Evolutionary conservation across 1,139 yeast genomes (phyloP).

Genomic region (Eremothecium coryli): DNA sequence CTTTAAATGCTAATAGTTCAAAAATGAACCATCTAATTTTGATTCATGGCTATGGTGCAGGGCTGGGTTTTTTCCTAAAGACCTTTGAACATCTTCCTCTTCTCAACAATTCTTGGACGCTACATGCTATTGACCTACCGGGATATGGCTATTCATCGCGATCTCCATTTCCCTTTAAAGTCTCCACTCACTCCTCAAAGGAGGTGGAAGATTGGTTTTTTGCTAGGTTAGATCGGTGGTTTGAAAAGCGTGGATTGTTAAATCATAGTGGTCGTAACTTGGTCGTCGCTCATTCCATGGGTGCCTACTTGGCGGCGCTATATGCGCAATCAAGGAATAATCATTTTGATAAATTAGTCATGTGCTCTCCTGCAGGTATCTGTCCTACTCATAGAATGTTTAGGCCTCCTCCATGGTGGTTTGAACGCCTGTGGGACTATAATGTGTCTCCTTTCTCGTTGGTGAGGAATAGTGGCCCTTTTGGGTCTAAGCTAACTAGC

Average conservation of each 20-base stretch:
- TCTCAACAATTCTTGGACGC: slow-evolving; percentile 41
- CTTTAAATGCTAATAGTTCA: slow-evolving; percentile 19
- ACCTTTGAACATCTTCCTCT: slow-evolving; percentile 38
- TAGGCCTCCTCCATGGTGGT: slow-evolving; percentile 51
- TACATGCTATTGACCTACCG: slow-evolving; percentile 64
- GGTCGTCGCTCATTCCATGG: slow-evolving; percentile 84
- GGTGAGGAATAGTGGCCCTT: slow-evolving; percentile 53
- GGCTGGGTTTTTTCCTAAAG: slow-evolving; percentile 59
- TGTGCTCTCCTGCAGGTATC: slow-evolving; percentile 80
- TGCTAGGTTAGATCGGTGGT: slow-evolving; percentile 56
- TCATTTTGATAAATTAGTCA: slow-evolving; percentile 50
- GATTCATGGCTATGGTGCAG: slow-evolving; percentile 76
- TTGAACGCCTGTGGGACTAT: slow-evolving; percentile 55
- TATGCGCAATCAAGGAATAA: slow-evolving; percentile 57
- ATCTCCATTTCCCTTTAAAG: slow-evolving; percentile 41
- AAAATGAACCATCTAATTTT: slow-evolving; percentile 48
- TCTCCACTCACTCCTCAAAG: slow-evolving; percentile 22
- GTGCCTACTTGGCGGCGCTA: slow-evolving; percentile 74
- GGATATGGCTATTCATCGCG: slow-evolving; percentile 72
- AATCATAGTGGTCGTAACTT: slow-evolving; percentile 40
- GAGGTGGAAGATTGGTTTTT: slow-evolving; percentile 57
- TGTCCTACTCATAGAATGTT: slow-evolving; percentile 33
- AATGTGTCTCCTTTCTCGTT: slow-evolving; percentile 63
- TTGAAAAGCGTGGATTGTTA: slow-evolving; percentile 43
- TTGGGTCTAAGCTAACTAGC: slow-evolving; percentile 63